Percentiles rank a stretch among this genome's conserved stretches.
phyloP scores from a whole-genome alignment of 2,329 filamentous ascomycete genomes.

The Berkeleyomyces basicola region DNA sequence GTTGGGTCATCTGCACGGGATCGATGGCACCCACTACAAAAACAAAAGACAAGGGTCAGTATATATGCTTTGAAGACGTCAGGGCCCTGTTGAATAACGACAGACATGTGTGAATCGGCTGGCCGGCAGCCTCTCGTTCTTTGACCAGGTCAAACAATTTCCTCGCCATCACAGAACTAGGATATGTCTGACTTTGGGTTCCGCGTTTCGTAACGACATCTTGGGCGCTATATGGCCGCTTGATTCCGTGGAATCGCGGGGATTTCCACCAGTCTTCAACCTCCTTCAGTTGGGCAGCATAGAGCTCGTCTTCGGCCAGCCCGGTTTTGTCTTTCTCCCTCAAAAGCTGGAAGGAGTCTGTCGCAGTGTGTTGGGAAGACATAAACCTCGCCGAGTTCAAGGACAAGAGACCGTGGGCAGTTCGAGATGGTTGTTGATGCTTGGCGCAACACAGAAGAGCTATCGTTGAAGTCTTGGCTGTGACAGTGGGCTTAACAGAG shows the following conservation, averaged over 20 bases:
- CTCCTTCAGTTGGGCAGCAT: slow-evolving; percentile 66
- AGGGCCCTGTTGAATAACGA: background rate
- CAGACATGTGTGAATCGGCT: slow-evolving; percentile 86
- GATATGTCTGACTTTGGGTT: slow-evolving; percentile 70
- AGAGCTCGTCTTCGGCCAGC: slow-evolving; percentile 67
- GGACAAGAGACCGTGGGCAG: background rate
- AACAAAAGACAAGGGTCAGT: slow-evolving; percentile 12
- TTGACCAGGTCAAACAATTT: slow-evolving; percentile 85
- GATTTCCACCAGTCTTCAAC: slow-evolving; percentile 84
- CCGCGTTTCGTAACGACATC: slow-evolving; percentile 91
- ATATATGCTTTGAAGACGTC: background rate
- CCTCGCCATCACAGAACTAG: slow-evolving; percentile 84
- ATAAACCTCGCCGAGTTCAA: slow-evolving; percentile 9
- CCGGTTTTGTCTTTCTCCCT: slow-evolving; percentile 63
- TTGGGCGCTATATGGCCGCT: slow-evolving; percentile 73
- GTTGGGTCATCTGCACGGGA: slow-evolving; percentile 98
- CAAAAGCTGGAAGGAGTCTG: slow-evolving; percentile 75
- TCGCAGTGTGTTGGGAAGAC: slow-evolving; percentile 24
- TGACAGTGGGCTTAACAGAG: background rate
- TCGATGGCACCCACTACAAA: slow-evolving; percentile 82
- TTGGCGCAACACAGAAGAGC: background rate
- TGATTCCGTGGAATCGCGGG: slow-evolving; percentile 74
- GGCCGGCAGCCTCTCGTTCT: slow-evolving; percentile 57
- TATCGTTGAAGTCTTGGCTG: background rate
- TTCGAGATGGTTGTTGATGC: background rate